Base-by-base conservation (phyloP, 2,329 filamentous ascomycete species). In the Pseudocercospora pini-densiflorae region DNA sequence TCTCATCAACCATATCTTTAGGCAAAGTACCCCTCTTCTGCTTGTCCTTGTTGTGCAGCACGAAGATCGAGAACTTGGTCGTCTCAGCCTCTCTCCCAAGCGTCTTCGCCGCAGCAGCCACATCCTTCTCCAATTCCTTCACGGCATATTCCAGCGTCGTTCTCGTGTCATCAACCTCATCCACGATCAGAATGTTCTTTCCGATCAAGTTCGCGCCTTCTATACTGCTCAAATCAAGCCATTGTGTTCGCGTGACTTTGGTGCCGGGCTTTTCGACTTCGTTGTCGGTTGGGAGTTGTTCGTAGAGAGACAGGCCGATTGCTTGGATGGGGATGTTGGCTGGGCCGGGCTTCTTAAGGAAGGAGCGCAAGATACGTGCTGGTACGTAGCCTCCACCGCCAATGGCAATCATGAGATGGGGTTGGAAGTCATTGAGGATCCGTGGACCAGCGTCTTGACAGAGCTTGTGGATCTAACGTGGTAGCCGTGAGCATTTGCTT, bases 271-370 rank as follows among this genome's bases (percentile, higher is more conserved):
- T 83, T 82, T 99, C 95, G 76, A 92, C 85, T 64, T 77, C 71
- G 2, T 71, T 68, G 66, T 78, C 76, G 29, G 86, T 85, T 67
- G 84, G 84, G 59, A 98, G 90, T 70, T 89, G 86, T 83, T 99
- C 95, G 85, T 99, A 99, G 63, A 99, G 90, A 23, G 94, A 98
- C 71, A 99, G 90, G 58, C 95, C 95, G 80, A 99, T 99, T 71
- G 95, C 95, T 86, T 99, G 95, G 81, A 99, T 99, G 73, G 95
- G 94, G 77, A 99, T 99, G 84, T 99, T 99, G 81, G 93, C 89
- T 69, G 85, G 87, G 74, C 91, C 92, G 67, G 92, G 86, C 78
- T 89, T 88, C 86, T 97, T 97, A 80, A 99, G 91, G 86, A 99
- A 99, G 21, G 95, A 98, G 84, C 95, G 92, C 71, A 99, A 88